phyloP scores from a whole-genome alignment of 345 rosid species.

The Dipteronia dyeriana region DNA sequence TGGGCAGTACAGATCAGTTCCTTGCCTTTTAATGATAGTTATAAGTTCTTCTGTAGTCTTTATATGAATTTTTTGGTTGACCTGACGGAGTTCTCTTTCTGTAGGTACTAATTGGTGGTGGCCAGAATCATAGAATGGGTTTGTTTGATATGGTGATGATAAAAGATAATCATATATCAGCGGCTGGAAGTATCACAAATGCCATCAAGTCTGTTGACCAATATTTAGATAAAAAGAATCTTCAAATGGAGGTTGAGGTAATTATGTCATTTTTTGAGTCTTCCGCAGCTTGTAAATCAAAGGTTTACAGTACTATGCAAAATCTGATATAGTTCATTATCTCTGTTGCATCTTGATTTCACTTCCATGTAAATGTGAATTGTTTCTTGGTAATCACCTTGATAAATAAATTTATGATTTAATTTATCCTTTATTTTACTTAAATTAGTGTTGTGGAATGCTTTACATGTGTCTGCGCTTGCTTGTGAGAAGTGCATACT shows the following conservation, averaged over 20 bases:
- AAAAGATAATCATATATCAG: constrained; percentile 95
- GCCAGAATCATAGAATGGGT: constrained; percentile 92
- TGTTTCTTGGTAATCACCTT: background rate
- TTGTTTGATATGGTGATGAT: constrained; percentile 97
- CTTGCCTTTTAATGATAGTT: constrained; percentile 15
- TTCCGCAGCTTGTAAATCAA: background rate
- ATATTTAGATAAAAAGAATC: constrained; percentile 63
- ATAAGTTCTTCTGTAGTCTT: constrained; percentile 10
- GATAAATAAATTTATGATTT: constrained; percentile 8
- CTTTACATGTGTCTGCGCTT: background rate
- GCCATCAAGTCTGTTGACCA: constrained; percentile 76
- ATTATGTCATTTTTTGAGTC: constrained; percentile 12
- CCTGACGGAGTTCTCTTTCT: constrained; percentile 26
- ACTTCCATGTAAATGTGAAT: background rate
- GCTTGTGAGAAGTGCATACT: background rate
- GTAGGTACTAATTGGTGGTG: constrained; percentile 96
- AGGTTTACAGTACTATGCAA: constrained; percentile 15
- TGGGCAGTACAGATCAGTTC: constrained; percentile 76
- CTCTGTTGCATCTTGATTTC: background rate
- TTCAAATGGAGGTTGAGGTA: constrained; percentile 96
- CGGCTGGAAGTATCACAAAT: constrained; percentile 79
- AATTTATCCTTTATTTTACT: constrained; percentile 2
- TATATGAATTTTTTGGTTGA: constrained; percentile 27
- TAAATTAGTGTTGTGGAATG: background rate
- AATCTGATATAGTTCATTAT: background rate